Percentiles rank a stretch among this genome's conserved stretches.
phyloP scores from a whole-genome alignment of 2,329 filamentous ascomycete genomes.

The Xylaria sp. region DNA sequence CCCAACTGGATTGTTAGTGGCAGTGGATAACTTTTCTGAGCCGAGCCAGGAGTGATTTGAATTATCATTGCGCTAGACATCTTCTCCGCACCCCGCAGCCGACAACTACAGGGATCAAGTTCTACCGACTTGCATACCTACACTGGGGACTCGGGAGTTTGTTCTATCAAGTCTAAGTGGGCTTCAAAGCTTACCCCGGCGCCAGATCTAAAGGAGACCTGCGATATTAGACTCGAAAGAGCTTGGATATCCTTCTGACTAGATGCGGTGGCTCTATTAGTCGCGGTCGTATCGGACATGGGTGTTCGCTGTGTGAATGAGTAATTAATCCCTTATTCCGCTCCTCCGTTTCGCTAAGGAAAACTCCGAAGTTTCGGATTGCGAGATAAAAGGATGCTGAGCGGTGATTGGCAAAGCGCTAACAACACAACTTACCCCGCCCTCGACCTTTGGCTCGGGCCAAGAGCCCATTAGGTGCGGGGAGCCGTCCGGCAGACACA shows the following conservation, averaged over 20 bases:
- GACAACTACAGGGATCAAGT: slow-evolving; percentile 17
- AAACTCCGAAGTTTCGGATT: slow-evolving; percentile 29
- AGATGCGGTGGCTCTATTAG: too few relatives aligned
- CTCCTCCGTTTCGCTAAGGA: slow-evolving; percentile 4
- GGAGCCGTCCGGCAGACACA: slow-evolving; percentile 13
- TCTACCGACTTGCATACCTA: slow-evolving; percentile 6
- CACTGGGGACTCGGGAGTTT: not conserved
- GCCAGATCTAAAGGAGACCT: not conserved
- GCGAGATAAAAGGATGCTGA: slow-evolving; percentile 9
- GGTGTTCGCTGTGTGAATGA: slow-evolving; percentile 1
- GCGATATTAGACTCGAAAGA: not conserved
- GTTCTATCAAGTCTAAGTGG: not conserved
- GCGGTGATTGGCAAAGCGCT: slow-evolving; percentile 9
- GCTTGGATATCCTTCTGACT: not conserved
- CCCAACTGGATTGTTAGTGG: not conserved
- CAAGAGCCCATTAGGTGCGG: not conserved
- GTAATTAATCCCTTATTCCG: not conserved
- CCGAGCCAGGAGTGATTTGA: slow-evolving; percentile 31
- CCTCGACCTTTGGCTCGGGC: not conserved
- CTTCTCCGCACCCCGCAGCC: slow-evolving; percentile 28
- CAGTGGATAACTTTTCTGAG: not conserved
- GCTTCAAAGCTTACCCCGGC: not conserved
- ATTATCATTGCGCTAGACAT: slow-evolving; percentile 17
- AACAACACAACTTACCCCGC: slow-evolving; percentile 2
- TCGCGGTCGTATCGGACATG: not conserved